phyloP scores from a whole-genome alignment of 371 early-diverging fungal species.

The Capillidium rhysosporum region DNA sequence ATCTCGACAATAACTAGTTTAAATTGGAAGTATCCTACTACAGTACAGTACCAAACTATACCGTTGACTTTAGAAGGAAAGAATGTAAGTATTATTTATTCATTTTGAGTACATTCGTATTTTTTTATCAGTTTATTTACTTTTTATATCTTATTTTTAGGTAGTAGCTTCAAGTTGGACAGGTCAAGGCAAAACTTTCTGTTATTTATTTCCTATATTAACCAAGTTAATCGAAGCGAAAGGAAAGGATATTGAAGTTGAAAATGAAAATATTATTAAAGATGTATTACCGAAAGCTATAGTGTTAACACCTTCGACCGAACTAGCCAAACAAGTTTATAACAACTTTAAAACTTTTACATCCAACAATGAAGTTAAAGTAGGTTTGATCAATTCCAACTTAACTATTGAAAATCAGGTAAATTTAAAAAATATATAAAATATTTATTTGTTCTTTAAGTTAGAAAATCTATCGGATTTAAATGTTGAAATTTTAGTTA shows the following conservation, averaged over 20 bases:
- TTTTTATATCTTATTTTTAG: background rate
- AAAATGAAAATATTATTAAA: background rate
- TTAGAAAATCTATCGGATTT: background rate
- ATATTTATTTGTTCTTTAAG: background rate
- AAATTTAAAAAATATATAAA: background rate
- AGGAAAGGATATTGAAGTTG: background rate
- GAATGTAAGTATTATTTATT: background rate
- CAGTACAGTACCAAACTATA: background rate
- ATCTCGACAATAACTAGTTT: too few relatives aligned
- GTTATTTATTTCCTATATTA: background rate
- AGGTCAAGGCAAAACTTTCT: constrained; percentile 7
- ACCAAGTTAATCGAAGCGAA: background rate
- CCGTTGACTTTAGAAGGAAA: background rate
- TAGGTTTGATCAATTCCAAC: background rate
- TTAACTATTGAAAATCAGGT: constrained; percentile 2
- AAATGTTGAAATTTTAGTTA: background rate
- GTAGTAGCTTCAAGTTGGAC: constrained; percentile 5
- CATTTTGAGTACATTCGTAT: background rate
- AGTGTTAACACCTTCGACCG: background rate
- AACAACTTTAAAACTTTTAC: background rate
- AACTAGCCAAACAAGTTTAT: background rate
- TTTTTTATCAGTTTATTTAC: background rate
- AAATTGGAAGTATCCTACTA: background rate
- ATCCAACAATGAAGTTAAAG: background rate
- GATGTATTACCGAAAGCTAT: constrained; percentile 3